Percentiles rank a stretch among this genome's conserved stretches.
These are phyloP conservation scores for Trifolium pratense DNA, from an alignment of 306 rosid genomes.

Conservation along the genomic window DNA sequence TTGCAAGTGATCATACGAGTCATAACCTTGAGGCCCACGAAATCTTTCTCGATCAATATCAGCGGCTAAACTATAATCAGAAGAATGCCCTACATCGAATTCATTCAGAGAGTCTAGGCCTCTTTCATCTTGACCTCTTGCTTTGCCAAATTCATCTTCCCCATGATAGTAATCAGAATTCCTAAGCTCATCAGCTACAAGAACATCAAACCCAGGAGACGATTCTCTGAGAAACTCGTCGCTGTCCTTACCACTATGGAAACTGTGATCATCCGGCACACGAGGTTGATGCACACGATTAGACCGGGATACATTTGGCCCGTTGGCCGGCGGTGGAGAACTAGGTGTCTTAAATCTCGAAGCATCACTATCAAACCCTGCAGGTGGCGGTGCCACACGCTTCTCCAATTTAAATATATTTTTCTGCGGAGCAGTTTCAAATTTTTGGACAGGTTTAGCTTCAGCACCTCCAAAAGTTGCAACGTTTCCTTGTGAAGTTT, in stretches of 20 bases:
- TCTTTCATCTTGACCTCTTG: conserved; percentile 73
- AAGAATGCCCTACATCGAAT: conserved; percentile 65
- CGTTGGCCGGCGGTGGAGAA: conserved; percentile 55
- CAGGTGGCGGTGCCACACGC: conserved; percentile 42
- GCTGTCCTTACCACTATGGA: conserved; percentile 81
- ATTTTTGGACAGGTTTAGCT: conserved; percentile 53
- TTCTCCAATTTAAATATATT: conserved; percentile 57
- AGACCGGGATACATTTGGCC: conserved; percentile 47
- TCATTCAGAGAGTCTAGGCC: conserved; percentile 72
- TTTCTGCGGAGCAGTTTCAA: conserved; percentile 54
- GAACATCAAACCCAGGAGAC: conserved; percentile 99
- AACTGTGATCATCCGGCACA: conserved; percentile 67
- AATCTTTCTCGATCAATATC: conserved; percentile 76
- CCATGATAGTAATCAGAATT: conserved; percentile 77
- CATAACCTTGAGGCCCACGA: conserved; percentile 56
- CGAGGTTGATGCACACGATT: conserved; percentile 57
- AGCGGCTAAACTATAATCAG: conserved; percentile 64
- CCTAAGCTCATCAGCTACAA: conserved; percentile 88
- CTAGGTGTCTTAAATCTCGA: conserved; percentile 51
- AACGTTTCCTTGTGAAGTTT: conserved; percentile 51
- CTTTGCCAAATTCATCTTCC: conserved; percentile 74
- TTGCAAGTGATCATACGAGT: conserved; percentile 70
- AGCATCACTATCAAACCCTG: conserved; percentile 56
- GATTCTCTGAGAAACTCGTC: conserved; percentile 92
- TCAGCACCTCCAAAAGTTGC: conserved; percentile 49